phyloP scores from a whole-genome alignment of 345 rosid species.

The Eucalyptus erythrocorys region DNA sequence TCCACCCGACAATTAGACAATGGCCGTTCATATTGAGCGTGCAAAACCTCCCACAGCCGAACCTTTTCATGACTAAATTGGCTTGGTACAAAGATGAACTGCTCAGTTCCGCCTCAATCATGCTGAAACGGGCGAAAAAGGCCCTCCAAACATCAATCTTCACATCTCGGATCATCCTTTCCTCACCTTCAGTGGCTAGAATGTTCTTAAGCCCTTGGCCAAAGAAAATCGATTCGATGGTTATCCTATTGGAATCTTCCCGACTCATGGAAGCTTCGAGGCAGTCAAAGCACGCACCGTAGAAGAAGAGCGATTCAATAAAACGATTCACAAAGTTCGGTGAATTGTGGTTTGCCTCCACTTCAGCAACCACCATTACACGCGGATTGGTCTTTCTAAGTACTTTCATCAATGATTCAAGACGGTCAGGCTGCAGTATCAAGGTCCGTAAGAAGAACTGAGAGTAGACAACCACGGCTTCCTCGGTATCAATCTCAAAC shows the following conservation, averaged over 20 bases:
- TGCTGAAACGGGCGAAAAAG: conserved; percentile 19
- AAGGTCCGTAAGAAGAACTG: neutral
- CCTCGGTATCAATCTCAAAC: conserved; percentile 11
- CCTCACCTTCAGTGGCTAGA: conserved; percentile 26
- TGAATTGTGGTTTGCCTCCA: conserved; percentile 31
- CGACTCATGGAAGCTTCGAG: conserved; percentile 12
- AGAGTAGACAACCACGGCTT: conserved; percentile 16
- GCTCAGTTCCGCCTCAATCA: conserved; percentile 31
- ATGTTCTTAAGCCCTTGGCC: conserved; percentile 14
- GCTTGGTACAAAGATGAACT: conserved; percentile 22
- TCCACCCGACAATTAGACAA: conserved; percentile 31
- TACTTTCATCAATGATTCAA: conserved; percentile 22
- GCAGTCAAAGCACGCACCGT: conserved; percentile 29
- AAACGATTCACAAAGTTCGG: conserved; percentile 28
- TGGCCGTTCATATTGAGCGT: conserved; percentile 18
- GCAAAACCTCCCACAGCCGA: conserved; percentile 15
- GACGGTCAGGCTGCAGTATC: conserved; percentile 9
- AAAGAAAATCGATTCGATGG: conserved; percentile 4
- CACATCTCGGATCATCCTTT: conserved; percentile 21
- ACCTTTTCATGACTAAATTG: conserved; percentile 8
- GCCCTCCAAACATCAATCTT: conserved; percentile 36
- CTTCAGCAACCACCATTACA: conserved; percentile 25
- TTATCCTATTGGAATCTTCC: conserved; percentile 4
- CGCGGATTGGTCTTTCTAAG: conserved; percentile 16
- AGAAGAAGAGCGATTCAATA: conserved; percentile 25